Evolutionary conservation across 148 eudicot genomes (phyloP).

Genomic region (Rhododendron kiyosumense): DNA sequence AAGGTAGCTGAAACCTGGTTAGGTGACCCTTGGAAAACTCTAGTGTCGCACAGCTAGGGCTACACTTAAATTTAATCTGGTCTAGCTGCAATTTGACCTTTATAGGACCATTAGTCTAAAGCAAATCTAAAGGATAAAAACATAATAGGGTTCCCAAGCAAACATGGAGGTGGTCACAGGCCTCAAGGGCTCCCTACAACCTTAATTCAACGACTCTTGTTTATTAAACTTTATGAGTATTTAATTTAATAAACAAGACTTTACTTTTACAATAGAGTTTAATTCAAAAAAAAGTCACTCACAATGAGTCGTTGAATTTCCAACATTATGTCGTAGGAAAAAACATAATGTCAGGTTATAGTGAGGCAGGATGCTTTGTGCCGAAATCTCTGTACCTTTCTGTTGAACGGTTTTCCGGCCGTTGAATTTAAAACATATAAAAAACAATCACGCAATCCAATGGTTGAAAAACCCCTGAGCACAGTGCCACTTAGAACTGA

Average conservation of each 20-base stretch:
- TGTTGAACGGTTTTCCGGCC: no score
- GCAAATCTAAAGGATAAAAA: background rate
- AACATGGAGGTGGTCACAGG: slow-evolving; percentile 7
- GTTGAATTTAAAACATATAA: no score
- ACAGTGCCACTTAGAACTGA: no score
- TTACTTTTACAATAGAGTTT: background rate
- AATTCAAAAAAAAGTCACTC: background rate
- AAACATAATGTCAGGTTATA: no score
- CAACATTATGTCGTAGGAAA: background rate
- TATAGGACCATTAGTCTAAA: background rate
- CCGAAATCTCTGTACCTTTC: no score
- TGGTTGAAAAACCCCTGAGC: no score
- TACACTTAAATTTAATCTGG: background rate
- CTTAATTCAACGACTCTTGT: background rate
- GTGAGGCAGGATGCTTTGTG: no score
- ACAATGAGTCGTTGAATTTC: background rate
- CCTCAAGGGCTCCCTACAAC: slow-evolving; percentile 5
- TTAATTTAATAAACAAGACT: background rate
- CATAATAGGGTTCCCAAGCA: background rate
- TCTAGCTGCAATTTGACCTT: background rate
- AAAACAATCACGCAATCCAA: no score
- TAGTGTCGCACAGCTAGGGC: background rate
- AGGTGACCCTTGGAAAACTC: background rate
- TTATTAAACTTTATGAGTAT: no score
- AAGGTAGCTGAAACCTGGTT: background rate